A percentile compares a stretch with the other conserved stretches of the same genome.
Evolutionary conservation across 2,329 filamentous ascomycete genomes (phyloP).

Genomic region (Stemphylium vesicarium): DNA sequence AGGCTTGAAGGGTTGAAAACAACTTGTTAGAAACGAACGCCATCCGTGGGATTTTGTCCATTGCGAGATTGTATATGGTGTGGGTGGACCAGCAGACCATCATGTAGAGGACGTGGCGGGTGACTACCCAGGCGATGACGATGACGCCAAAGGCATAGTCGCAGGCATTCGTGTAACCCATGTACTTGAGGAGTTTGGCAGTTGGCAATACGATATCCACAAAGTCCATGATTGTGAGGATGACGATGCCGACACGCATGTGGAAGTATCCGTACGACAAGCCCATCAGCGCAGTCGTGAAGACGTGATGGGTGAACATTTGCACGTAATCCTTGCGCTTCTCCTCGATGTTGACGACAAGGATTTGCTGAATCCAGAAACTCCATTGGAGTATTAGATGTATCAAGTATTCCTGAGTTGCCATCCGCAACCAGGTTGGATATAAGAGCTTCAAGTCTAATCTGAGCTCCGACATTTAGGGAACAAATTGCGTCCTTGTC

Average conservation of each 20-base stretch:
- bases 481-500: no score
- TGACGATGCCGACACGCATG: conserved; percentile 85
- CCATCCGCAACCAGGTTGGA: no score
- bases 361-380: conserved; percentile 93
- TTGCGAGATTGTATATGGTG: no score
- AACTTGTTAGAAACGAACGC: no score
- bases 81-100: conserved; percentile 76
- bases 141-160: conserved; percentile 86
- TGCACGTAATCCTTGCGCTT: conserved; percentile 93
- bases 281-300: conserved; percentile 82
- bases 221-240: conserved; percentile 91
- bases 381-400: conserved; percentile 63
- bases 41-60: no score
- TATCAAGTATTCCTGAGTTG: no score
- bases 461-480: no score
- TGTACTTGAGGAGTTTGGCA: conserved; percentile 90
- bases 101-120: conserved; percentile 81
- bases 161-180: conserved; percentile 76
- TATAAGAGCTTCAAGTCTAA: no score
- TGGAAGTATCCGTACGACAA: conserved; percentile 86
- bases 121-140: conserved; percentile 81
- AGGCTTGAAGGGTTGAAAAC: neutral
- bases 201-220: conserved; percentile 85
- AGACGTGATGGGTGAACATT: conserved; percentile 93
- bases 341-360: conserved; percentile 94